Conservation (phyloP, 306 rosid genomes). For the Vigna unguiculata region DNA sequence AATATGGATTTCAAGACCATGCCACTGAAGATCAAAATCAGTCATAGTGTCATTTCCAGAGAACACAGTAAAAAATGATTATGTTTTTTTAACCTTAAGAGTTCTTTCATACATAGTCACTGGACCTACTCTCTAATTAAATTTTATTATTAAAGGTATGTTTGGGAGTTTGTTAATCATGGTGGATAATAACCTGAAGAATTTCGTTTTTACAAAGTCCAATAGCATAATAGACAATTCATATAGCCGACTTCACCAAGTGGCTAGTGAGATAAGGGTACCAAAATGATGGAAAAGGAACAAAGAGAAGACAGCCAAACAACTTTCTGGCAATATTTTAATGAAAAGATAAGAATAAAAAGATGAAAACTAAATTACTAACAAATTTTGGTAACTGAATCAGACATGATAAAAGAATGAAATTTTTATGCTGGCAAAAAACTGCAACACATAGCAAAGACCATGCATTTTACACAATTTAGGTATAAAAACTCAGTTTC, state of each 20-base stretch:
- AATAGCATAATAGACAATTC: neutral
- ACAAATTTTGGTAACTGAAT: conserved; percentile 7
- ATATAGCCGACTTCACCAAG: neutral
- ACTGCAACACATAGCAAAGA: conserved; percentile 19
- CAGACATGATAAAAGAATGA: conserved; percentile 6
- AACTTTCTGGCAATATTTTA: conserved; percentile 22
- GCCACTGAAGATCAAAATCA: neutral
- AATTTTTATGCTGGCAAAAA: neutral
- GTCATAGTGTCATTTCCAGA: conserved; percentile 19
- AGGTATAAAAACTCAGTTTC: conserved; percentile 10
- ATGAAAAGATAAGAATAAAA: neutral
- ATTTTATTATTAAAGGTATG: conserved; percentile 20
- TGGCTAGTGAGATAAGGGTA: neutral
- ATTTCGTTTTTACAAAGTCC: neutral
- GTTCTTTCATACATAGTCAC: conserved; percentile 12
- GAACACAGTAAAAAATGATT: neutral
- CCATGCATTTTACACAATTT: conserved; percentile 25
- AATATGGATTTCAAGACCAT: conserved; percentile 16
- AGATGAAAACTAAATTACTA: neutral
- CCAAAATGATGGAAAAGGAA: conserved; percentile 18
- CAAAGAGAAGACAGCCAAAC: neutral
- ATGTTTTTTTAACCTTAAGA: neutral
- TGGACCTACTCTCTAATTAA: conserved; percentile 5
- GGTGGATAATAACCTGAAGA: neutral
- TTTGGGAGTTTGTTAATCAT: neutral